A percentile compares a stretch with the other conserved stretches of the same genome.
Evolutionary conservation across 192 early-diverging fungal genomes (phyloP).

Genomic region (Diversispora eburnea): DNA sequence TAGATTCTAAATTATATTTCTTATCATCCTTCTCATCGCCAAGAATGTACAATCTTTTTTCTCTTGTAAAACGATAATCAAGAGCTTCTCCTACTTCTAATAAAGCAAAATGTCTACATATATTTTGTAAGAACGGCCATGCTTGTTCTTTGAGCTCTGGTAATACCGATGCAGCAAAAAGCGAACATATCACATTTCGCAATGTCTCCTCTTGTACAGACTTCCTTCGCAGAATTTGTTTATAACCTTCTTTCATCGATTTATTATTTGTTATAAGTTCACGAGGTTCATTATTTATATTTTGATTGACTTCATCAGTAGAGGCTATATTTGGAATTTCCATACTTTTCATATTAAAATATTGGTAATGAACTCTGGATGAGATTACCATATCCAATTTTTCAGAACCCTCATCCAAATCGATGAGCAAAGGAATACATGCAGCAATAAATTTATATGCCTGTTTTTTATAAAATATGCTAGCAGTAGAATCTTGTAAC

Average conservation of each 20-base stretch:
- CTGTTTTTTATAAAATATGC: constrained; percentile 53
- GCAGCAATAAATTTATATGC: constrained; percentile 67
- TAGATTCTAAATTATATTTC: constrained; percentile 52
- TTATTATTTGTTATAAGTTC: constrained; percentile 23
- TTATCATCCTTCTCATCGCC: constrained; percentile 49
- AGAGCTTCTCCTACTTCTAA: constrained; percentile 66
- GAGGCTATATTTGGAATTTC: constrained; percentile 17
- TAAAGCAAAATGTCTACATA: constrained; percentile 75
- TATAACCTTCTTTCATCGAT: constrained; percentile 51
- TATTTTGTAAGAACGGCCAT: constrained; percentile 56
- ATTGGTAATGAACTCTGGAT: constrained; percentile 32
- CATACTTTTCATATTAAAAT: constrained; percentile 1
- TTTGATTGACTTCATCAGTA: constrained; percentile 36
- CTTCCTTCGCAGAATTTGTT: constrained; percentile 35
- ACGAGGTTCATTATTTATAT: neutral
- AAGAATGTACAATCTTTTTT: constrained; percentile 36
- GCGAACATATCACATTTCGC: constrained; percentile 51
- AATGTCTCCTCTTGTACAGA: constrained; percentile 59
- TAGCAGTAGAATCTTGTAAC: constrained; percentile 49
- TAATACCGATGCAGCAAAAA: constrained; percentile 64
- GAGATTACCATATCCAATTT: constrained; percentile 35
- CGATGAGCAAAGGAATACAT: constrained; percentile 63
- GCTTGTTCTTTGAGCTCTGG: constrained; percentile 60
- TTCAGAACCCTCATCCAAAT: constrained; percentile 54
- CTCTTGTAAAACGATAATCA: constrained; percentile 43